phyloP scores from a whole-genome alignment of 2,329 filamentous ascomycete species.

The Claviceps pazoutovae region DNA sequence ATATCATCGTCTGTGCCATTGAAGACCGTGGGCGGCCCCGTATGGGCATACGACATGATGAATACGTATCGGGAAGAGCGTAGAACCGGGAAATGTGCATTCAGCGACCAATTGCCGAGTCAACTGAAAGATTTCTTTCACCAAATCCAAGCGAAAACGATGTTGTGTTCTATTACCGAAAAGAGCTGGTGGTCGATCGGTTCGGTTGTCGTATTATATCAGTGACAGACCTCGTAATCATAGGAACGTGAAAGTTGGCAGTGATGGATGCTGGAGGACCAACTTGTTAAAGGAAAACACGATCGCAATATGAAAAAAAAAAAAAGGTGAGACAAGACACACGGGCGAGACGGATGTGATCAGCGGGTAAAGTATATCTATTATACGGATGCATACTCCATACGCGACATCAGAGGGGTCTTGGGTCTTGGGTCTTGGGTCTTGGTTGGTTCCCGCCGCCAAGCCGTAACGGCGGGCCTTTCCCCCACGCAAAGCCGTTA shows the following conservation, averaged over 20 bases:
- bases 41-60: slow-evolving; percentile 44
- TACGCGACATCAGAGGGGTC: not conserved
- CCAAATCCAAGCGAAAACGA: not conserved
- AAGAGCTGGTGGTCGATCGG: not conserved
- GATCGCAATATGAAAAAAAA: too few species aligned
- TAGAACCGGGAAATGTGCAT: not conserved
- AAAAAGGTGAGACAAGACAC: not conserved
- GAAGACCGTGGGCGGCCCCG: slow-evolving; percentile 44
- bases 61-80: not conserved
- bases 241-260: not conserved
- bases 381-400: not conserved
- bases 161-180: not conserved
- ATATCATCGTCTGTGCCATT: slow-evolving; percentile 49
- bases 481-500: not conserved
- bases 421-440: not conserved
- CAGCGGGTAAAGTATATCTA: not conserved
- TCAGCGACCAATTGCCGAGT: not conserved
- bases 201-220: not conserved
- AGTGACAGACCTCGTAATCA: not conserved
- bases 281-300: not conserved
- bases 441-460: not conserved
- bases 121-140: not conserved
- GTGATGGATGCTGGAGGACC: not conserved
- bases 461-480: not conserved
- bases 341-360: not conserved